Evolutionary conservation across 2,329 filamentous ascomycete species (phyloP), one percentile per base, ranked within the genome.

Genomic region (Cyphellophora europaea): DNA sequence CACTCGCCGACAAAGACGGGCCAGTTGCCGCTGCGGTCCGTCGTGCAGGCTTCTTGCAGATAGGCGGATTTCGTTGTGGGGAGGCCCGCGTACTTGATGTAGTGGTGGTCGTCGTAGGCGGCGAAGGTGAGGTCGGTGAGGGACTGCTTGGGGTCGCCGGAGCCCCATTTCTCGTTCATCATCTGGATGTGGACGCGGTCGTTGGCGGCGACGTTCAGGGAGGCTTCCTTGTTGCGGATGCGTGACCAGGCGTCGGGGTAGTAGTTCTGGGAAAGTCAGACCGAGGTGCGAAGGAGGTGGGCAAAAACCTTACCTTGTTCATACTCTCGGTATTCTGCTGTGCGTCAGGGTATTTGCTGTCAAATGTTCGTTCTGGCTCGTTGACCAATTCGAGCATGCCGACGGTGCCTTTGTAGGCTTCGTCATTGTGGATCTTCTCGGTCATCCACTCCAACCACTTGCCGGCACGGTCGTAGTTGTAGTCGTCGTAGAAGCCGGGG

Each of bases 301-400:
- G n/a, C n/a, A n/a, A n/a, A n/a, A n/a, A n/a, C n/a, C n/a, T n/a
- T n/a, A n/a, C n/a, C n/a, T n/a, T n/a, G n/a, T n/a, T n/a, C n/a
- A n/a, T n/a, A n/a, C n/a, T n/a, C n/a, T n/a, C n/a, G n/a, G n/a
- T n/a, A n/a, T n/a, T n/a, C n/a, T n/a, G n/a, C n/a, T n/a, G n/a
- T n/a, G n/a, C n/a, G n/a, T n/a, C n/a, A 10, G 40, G 40, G 12
- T 42, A 42, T 19, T 27, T 33, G 6, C 32, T 36, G 17, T 40
- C 37, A 12, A 38, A 42, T 60, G 59, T 3, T 68, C 70, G 10
- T 58, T 59, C 3, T 63, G 74, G 73, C 50, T 78, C 74, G 47
- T 77, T 78, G 35, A 77, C 57, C 10, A 77, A 53, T 49, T 72
- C 65, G 23, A 78, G 51, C 66, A 74, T 76, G 37, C 72, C 72